These are phyloP conservation scores for Suzukiozyma palmioleophila DNA, from an alignment of 1,139 yeast species.

Conservation along the genomic window DNA sequence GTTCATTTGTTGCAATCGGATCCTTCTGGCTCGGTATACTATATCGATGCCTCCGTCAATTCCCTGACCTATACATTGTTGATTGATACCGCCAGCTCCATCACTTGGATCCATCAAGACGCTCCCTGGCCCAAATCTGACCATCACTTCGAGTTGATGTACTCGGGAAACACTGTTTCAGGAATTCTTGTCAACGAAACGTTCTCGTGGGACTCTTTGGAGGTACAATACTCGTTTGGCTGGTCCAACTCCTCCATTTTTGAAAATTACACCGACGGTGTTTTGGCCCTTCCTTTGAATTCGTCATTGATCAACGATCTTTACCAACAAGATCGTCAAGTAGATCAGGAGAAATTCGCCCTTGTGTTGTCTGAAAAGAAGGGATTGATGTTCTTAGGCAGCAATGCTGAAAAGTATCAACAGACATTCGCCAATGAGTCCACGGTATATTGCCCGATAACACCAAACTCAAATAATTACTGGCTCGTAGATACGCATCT, in stretches of 20 bases:
- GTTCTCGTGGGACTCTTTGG: neutral
- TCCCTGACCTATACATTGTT: conserved; percentile 40
- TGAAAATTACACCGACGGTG: conserved; percentile 2
- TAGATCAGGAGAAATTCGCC: neutral
- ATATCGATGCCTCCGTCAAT: conserved; percentile 16
- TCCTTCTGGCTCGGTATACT: conserved; percentile 23
- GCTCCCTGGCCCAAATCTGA: conserved; percentile 3
- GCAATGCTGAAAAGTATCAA: conserved; percentile 15
- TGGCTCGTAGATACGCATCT: conserved; percentile 50
- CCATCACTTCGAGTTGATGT: neutral
- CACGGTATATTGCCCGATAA: conserved; percentile 34
- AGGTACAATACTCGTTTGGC: neutral
- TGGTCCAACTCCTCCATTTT: conserved; percentile 1
- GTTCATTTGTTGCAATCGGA: conserved; percentile 26
- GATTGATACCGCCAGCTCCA: conserved; percentile 64
- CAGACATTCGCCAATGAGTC: conserved; percentile 12
- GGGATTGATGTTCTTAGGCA: conserved; percentile 25
- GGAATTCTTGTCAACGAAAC: neutral
- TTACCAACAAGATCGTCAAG: conserved; percentile 1
- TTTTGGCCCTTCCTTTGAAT: conserved; percentile 1
- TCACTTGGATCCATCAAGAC: conserved; percentile 53
- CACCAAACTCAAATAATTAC: conserved; percentile 35
- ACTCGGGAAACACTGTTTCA: conserved; percentile 1
- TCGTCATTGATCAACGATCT: neutral
- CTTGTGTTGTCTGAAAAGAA: conserved; percentile 13